phyloP scores from a whole-genome alignment of 345 rosid genomes.

The Eucalyptus polyanthemos region DNA sequence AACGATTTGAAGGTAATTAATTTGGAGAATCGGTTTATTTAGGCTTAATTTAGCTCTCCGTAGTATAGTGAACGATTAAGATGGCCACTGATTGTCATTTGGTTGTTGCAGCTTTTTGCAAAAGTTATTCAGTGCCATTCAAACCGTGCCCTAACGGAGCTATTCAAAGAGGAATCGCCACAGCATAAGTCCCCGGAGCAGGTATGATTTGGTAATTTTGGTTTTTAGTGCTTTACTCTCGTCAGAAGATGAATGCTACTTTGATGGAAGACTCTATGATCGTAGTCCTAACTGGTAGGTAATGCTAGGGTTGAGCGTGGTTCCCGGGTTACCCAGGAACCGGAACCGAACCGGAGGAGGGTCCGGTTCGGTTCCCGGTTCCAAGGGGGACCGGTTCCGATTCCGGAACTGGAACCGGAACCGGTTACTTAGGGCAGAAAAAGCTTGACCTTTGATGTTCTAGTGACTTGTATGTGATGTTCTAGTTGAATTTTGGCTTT shows the following conservation, averaged over 20 bases:
- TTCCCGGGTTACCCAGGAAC: no score
- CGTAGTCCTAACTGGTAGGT: background rate
- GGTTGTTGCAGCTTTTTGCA: slow-evolving; percentile 5
- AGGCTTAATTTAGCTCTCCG: background rate
- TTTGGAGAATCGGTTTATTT: background rate
- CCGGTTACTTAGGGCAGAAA: no score
- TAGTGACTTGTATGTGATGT: no score
- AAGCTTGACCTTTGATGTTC: no score
- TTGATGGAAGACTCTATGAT: background rate
- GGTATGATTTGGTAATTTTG: slow-evolving; percentile 15
- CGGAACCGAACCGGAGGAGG: no score
- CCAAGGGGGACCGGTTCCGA: no score
- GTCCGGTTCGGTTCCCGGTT: no score
- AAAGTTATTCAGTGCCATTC: slow-evolving; percentile 24
- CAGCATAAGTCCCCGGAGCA: slow-evolving; percentile 48
- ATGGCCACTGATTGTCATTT: background rate
- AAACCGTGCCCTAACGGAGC: slow-evolving; percentile 26
- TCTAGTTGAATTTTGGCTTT: no score
- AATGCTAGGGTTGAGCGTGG: no score
- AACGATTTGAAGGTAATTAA: slow-evolving; percentile 35
- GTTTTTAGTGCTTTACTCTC: background rate
- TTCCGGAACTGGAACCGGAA: no score
- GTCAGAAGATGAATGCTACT: background rate
- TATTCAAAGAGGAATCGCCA: slow-evolving; percentile 15
- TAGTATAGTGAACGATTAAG: background rate